A percentile compares a stretch with the other conserved stretches of the same genome.
phyloP scores from a whole-genome alignment of 2,329 filamentous ascomycete genomes.

The Blumeriella jaapii region DNA sequence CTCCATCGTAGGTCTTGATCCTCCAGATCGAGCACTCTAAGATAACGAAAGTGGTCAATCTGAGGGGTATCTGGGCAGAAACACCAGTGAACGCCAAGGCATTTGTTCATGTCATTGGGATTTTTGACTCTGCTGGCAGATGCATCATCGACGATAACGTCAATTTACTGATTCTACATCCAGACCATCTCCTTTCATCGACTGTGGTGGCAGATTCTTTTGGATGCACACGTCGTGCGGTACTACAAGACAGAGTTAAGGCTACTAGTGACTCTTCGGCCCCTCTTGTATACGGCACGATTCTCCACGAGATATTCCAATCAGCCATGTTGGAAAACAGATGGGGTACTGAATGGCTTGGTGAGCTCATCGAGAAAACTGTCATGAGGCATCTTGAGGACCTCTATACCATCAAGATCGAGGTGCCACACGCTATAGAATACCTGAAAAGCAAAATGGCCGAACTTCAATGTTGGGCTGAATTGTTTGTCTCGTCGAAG shows the following conservation, averaged over 20 bases:
- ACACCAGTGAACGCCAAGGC: slow-evolving; percentile 63
- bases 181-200: slow-evolving; percentile 88
- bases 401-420: slow-evolving; percentile 76
- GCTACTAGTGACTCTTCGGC: slow-evolving; percentile 70
- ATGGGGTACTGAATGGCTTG: slow-evolving; percentile 64
- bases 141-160: slow-evolving; percentile 74
- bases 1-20: slow-evolving; percentile 71
- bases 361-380: slow-evolving; percentile 52
- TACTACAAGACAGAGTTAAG: slow-evolving; percentile 90
- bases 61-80: slow-evolving; percentile 80
- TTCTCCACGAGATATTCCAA: slow-evolving; percentile 93
- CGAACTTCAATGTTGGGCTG: slow-evolving; percentile 74
- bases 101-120: slow-evolving; percentile 78
- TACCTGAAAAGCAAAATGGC: slow-evolving; percentile 75
- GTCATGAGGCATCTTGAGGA: slow-evolving; percentile 76
- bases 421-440: slow-evolving; percentile 59
- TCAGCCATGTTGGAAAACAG: slow-evolving; percentile 72
- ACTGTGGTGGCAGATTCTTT: slow-evolving; percentile 97
- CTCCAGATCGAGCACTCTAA: slow-evolving; percentile 69
- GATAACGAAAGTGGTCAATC: slow-evolving; percentile 52
- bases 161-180: slow-evolving; percentile 83
- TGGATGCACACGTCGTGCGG: slow-evolving; percentile 77
- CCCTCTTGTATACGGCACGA: slow-evolving; percentile 80
- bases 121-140: slow-evolving; percentile 56
- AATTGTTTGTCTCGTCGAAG: slow-evolving; percentile 60